Evolutionary conservation across 495 filamentous ascomycete species (phyloP), one percentile per base, ranked within the genome.

Genomic region (Emericellopsis terricola): DNA sequence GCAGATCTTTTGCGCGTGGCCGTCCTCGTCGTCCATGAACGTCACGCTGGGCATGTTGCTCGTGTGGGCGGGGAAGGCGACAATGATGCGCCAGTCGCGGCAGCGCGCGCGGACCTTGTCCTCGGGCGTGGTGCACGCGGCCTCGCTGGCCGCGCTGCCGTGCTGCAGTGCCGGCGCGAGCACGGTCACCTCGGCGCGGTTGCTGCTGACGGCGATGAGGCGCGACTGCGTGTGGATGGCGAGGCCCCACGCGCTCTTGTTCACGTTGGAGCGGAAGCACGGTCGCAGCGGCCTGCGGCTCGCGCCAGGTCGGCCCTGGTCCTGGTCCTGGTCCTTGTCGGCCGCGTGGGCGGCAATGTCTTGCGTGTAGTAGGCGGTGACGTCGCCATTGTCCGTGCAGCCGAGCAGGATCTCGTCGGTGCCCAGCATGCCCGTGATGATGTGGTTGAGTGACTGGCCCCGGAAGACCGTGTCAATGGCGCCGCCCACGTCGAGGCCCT

Each of bases 311-410:
- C n/a, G n/a, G n/a, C n/a, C n/a, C n/a, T n/a, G n/a, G n/a, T n/a
- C n/a, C 6, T 6, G 23, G 23, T 26, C 23, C 6, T 6, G 6
- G 23, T 26, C 11, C 29, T 31, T 19, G 31, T 51, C 46, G 24
- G 19, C 41, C 8, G 50, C 36, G 10, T 40, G 39, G 2, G 35
- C 44, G 15, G 48, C 60, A 20, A 66, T 57, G 3, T 48, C 19
- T 9, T 52, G 64, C 1, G 76, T 78, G 40, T 79, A 73, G 50
- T 86, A 93, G 3, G 71, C 84, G 23, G 78, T 65, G 8, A 91
- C 74, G 52, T 97, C 87, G 4, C 89, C 89, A 41, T 94, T 85
- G 44, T 94, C 89, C 37, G 75, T 85, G 8, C 64, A 71, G 28
- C 78, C 59, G 2, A 87, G 51, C 14, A 94, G 38, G 9, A 92